These are phyloP conservation scores for Yarrowia hollandica DNA, from an alignment of 805 yeast genomes.

Conservation along the genomic window DNA sequence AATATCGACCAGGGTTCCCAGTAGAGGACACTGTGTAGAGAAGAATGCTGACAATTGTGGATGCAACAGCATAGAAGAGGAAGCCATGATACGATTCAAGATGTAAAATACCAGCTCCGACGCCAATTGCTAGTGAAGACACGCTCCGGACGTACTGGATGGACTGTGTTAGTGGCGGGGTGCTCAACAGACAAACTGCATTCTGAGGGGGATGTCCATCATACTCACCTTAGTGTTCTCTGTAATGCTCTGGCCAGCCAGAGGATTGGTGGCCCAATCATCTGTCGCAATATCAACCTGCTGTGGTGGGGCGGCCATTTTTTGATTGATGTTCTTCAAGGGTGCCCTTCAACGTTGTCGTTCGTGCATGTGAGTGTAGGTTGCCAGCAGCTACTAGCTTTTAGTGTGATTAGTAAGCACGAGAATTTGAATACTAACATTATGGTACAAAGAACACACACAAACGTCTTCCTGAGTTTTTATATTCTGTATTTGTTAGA, in stretches of 20 bases:
- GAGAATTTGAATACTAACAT: not conserved
- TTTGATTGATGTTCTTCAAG: not conserved
- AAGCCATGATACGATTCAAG: slow-evolving; percentile 54
- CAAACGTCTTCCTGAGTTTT: too few species aligned
- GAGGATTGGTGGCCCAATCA: slow-evolving; percentile 23
- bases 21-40: slow-evolving; percentile 44
- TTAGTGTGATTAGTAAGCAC: not conserved
- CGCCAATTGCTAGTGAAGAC: slow-evolving; percentile 53
- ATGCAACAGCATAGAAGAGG: slow-evolving; percentile 45
- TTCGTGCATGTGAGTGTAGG: not conserved
- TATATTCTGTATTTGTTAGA: too few species aligned
- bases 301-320: slow-evolving; percentile 11
- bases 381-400: too few species aligned
- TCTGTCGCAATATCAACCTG: slow-evolving; percentile 2
- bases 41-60: slow-evolving; percentile 41
- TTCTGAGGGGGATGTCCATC: too few species aligned
- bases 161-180: slow-evolving; percentile 30
- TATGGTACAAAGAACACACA: too few species aligned
- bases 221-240: slow-evolving; percentile 12
- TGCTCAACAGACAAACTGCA: too few species aligned
- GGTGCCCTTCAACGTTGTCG: not conserved
- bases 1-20: slow-evolving; percentile 45
- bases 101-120: slow-evolving; percentile 56
- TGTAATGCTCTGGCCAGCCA: slow-evolving; percentile 1
- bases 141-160: slow-evolving; percentile 45